Evolutionary conservation across 305 asterid genomes (phyloP).

Genomic region (Fraxinus latifolia): DNA sequence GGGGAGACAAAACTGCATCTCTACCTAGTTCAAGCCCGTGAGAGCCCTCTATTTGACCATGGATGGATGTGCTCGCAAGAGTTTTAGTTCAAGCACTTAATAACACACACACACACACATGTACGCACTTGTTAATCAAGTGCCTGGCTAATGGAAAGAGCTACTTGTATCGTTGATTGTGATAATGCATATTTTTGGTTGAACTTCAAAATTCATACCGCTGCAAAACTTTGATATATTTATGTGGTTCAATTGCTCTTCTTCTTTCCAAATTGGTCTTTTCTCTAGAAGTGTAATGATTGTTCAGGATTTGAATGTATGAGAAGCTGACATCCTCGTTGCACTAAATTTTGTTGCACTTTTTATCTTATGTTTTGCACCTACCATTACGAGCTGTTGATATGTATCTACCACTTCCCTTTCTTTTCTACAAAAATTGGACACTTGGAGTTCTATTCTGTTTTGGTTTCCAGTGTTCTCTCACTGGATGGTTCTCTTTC

Average conservation of each 20-base stretch:
- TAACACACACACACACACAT: not conserved
- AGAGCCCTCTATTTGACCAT: not conserved
- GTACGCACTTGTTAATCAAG: not conserved
- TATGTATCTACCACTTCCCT: not conserved
- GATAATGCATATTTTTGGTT: not conserved
- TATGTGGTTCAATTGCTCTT: slow-evolving; percentile 13
- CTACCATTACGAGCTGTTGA: not conserved
- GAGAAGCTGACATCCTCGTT: not conserved
- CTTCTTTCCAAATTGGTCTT: slow-evolving; percentile 4
- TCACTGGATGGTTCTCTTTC: not conserved
- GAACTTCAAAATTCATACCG: not conserved
- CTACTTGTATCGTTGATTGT: not conserved
- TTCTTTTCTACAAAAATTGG: not conserved
- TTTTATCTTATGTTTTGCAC: not conserved
- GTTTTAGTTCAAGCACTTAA: not conserved
- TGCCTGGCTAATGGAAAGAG: not conserved
- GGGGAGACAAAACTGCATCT: not conserved
- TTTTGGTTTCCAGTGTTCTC: not conserved
- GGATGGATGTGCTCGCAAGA: not conserved
- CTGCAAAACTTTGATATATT: not conserved
- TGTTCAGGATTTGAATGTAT: not conserved
- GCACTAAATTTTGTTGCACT: not conserved
- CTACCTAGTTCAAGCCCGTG: not conserved
- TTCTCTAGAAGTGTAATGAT: not conserved
- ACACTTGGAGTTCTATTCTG: not conserved